A percentile compares a stretch with the other conserved stretches of the same genome.
phyloP scores from a whole-genome alignment of 2,329 filamentous ascomycete genomes.

The Scleromitrula shiraiana region DNA sequence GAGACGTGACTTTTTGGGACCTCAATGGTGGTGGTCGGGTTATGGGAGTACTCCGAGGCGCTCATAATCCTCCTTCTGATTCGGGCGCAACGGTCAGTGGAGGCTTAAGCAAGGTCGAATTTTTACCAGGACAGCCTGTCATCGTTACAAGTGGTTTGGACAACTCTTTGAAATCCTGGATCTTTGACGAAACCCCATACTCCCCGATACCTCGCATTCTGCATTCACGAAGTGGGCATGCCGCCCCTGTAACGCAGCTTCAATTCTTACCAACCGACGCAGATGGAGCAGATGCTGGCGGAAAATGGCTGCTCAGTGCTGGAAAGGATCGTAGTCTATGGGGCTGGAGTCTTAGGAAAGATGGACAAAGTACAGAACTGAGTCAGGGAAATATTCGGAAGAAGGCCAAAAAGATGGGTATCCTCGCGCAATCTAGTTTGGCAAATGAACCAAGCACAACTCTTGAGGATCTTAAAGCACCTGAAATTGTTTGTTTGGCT shows the following conservation, averaged over 20 bases:
- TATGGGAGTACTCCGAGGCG: constrained; percentile 77
- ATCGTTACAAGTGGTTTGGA: constrained; percentile 85
- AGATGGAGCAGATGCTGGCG: constrained; percentile 78
- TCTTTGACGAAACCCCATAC: constrained; percentile 88
- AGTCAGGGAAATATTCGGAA: constrained; percentile 85
- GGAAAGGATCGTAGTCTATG: constrained; percentile 86
- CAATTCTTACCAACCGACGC: constrained; percentile 82
- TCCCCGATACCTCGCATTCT: constrained; percentile 78
- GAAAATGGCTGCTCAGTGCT: constrained; percentile 91
- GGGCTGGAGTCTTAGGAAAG: constrained; percentile 91
- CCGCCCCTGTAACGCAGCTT: constrained; percentile 73
- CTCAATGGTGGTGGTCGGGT: constrained; percentile 82
- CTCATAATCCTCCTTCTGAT: constrained; percentile 66
- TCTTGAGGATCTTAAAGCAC: constrained; percentile 74
- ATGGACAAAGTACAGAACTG: constrained; percentile 87
- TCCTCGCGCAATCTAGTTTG: constrained; percentile 50
- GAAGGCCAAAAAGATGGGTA: constrained; percentile 81
- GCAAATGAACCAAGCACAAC: constrained; percentile 54
- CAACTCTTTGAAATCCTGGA: constrained; percentile 93
- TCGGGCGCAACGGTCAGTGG: constrained; percentile 50
- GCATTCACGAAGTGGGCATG: constrained; percentile 81
- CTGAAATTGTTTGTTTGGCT: constrained; percentile 85
- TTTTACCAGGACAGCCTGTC: constrained; percentile 80
- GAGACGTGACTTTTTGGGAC: constrained; percentile 95
- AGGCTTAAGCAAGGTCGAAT: constrained; percentile 82